Evolutionary conservation across 176 grass and related monocot species (phyloP), one percentile per base, ranked within the genome.

Genomic region (Guadua angustifolia): DNA sequence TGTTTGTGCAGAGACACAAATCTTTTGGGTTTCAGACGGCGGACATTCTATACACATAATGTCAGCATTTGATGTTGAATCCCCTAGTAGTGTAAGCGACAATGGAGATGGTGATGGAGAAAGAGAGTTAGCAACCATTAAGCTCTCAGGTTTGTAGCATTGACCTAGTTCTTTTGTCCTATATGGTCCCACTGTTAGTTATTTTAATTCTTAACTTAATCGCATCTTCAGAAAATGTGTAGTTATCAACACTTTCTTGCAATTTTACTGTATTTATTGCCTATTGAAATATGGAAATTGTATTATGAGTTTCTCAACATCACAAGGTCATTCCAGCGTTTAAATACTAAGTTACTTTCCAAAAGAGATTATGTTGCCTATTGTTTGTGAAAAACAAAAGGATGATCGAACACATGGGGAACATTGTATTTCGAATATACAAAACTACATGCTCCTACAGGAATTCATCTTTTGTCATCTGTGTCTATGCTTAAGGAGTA

Each of bases 21-120:
- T 88, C 70, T 73, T 95, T 89, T 98, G 92, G 92, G 80, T 91
- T 90, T 98, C 93, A 85, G 92, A 98, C 66, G 93, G 93, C 39
- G 82, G 82, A 63, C 77, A 98, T 81, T 88, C 93, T 65, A 64
- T 98, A 79, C 91, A 95, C 38, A 65, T 91, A 75, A 81, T 93
- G 38, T 93, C 95, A 49, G 46, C 56, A 35, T 63, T 88, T 80
- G 77, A 83, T 83, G 49, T 59, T 79, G 90, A 97, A 69, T 57
- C 52, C 71, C 46, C 84, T 75, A 68, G 72, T 35, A 57, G 51
- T 7, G 42, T 43, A 43, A 43, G 8, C 3, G 71, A 87, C 12
- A 52, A 57, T 78, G 87, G 33, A 61, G 51, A 39, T 70, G 39
- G 47, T 77, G 60, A 75, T 11, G 57, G 69, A 82, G 83, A 87